These are phyloP conservation scores for Phytophthora litchii DNA, from an alignment of 352 stramenopile genomes.

Conservation along the genomic window DNA sequence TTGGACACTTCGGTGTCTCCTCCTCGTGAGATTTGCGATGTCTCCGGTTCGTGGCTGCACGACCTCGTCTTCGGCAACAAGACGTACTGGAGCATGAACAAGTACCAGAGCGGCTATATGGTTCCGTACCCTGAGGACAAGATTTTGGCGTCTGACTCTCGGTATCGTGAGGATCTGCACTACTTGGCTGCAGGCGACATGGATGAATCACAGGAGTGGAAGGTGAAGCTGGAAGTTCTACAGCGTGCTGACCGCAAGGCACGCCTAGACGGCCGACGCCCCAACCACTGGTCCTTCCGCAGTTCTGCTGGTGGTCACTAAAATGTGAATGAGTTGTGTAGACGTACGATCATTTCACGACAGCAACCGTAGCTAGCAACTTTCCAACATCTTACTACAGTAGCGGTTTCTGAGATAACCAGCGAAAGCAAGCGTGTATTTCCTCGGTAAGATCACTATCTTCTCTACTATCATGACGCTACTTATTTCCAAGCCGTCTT, in stretches of 20 bases:
- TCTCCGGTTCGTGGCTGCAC: slow-evolving; percentile 82
- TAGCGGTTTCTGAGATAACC: slow-evolving; percentile 7
- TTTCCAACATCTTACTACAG: slow-evolving; percentile 5
- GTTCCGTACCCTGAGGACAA: slow-evolving; percentile 60
- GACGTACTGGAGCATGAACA: slow-evolving; percentile 76
- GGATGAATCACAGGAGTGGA: slow-evolving; percentile 86
- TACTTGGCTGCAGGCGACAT: slow-evolving; percentile 70
- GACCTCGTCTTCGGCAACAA: slow-evolving; percentile 70
- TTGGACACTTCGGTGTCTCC: slow-evolving; percentile 62
- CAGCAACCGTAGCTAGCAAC: slow-evolving; percentile 12
- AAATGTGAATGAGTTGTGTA: slow-evolving; percentile 13
- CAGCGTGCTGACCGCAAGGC: slow-evolving; percentile 80
- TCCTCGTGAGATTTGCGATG: slow-evolving; percentile 67
- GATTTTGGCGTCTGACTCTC: slow-evolving; percentile 74
- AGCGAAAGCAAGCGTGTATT: slow-evolving; percentile 21
- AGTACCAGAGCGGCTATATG: slow-evolving; percentile 64
- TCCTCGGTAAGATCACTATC: slow-evolving; percentile 10
- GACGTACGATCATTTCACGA: slow-evolving; percentile 10
- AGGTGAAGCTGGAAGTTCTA: slow-evolving; percentile 81
- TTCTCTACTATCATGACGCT: slow-evolving; percentile 20
- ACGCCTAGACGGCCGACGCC: slow-evolving; percentile 70
- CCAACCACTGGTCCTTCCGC: slow-evolving; percentile 79
- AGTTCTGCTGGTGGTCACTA: slow-evolving; percentile 48
- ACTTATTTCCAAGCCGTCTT: slow-evolving; percentile 83
- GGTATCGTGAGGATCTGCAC: slow-evolving; percentile 74